These are phyloP conservation scores for Babesia ovata DNA, from an alignment of 169 alveolate genomes.

Conservation along the genomic window DNA sequence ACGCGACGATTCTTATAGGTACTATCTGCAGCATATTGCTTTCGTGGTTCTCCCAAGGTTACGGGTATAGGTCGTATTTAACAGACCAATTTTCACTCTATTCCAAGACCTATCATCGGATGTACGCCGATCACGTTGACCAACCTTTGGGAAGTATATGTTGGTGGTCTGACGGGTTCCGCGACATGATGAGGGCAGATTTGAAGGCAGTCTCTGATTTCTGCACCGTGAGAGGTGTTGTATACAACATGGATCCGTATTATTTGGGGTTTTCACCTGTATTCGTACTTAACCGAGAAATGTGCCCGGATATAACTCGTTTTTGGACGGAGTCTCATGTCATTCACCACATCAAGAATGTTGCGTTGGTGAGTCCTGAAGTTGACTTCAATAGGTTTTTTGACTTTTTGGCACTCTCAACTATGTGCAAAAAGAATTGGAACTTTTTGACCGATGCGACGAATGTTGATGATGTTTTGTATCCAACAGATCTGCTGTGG, in stretches of 20 bases:
- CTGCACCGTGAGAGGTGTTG: not conserved
- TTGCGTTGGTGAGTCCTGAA: not conserved
- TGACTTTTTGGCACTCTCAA: not conserved
- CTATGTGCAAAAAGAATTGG: not conserved
- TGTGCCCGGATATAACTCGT: not conserved
- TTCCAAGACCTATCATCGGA: not conserved
- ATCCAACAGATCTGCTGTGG: conserved; percentile 13
- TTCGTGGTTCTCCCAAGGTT: conserved; percentile 63
- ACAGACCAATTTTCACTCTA: conserved; percentile 17
- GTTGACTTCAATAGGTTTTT: not conserved
- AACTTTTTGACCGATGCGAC: conserved; percentile 12
- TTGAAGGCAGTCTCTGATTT: conserved; percentile 1
- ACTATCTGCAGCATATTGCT: conserved; percentile 5
- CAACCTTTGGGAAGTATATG: not conserved
- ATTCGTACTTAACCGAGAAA: not conserved
- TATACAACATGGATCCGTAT: not conserved
- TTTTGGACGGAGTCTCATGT: conserved; percentile 4
- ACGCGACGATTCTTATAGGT: conserved; percentile 27
- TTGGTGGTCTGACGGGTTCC: conserved; percentile 13
- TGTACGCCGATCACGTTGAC: conserved; percentile 17
- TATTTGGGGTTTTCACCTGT: not conserved
- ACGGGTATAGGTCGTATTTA: conserved; percentile 38
- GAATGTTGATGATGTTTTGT: not conserved
- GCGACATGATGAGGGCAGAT: conserved; percentile 23
- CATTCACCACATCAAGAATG: not conserved